Conservation (phyloP, 106 monocot species). For the Vanilla planifolia region DNA sequence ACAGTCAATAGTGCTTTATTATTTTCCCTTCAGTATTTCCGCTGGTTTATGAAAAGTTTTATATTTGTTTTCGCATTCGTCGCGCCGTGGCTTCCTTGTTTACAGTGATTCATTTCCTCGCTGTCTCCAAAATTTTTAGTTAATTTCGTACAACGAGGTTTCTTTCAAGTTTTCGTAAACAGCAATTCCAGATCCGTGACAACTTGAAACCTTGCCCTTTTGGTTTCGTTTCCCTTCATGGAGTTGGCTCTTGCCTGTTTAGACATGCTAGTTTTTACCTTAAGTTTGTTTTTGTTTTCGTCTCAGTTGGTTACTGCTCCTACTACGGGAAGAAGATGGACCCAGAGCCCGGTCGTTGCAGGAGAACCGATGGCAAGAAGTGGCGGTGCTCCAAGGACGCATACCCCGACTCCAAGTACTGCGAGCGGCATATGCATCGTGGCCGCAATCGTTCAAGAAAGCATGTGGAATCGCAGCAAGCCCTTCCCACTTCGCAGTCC, state of each 20-base stretch:
- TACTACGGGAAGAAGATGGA: slow-evolving; percentile 70
- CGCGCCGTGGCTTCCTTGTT: too few species aligned
- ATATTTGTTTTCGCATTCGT: too few species aligned
- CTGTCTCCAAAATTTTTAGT: too few species aligned
- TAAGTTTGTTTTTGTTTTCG: neutral
- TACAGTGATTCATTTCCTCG: too few species aligned
- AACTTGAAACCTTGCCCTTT: too few species aligned
- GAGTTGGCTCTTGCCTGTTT: neutral
- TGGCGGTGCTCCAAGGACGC: slow-evolving; percentile 79
- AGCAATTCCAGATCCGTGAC: too few species aligned
- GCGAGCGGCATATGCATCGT: slow-evolving; percentile 80
- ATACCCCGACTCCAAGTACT: slow-evolving; percentile 73
- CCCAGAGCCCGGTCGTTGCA: slow-evolving; percentile 74
- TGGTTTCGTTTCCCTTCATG: neutral
- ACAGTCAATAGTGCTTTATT: too few species aligned
- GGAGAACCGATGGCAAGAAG: slow-evolving; percentile 71
- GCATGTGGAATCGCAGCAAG: slow-evolving; percentile 53
- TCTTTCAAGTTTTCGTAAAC: too few species aligned
- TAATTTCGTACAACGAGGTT: too few species aligned
- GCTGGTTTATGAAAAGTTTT: too few species aligned
- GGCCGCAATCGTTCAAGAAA: slow-evolving; percentile 95
- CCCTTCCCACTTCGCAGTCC: slow-evolving; percentile 21
- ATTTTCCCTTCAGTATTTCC: too few species aligned
- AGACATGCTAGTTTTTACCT: neutral
- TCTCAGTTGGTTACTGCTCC: slow-evolving; percentile 53